Conservation (phyloP, 2,329 filamentous ascomycete species). For the Ophiostoma himal-ulmi region DNA sequence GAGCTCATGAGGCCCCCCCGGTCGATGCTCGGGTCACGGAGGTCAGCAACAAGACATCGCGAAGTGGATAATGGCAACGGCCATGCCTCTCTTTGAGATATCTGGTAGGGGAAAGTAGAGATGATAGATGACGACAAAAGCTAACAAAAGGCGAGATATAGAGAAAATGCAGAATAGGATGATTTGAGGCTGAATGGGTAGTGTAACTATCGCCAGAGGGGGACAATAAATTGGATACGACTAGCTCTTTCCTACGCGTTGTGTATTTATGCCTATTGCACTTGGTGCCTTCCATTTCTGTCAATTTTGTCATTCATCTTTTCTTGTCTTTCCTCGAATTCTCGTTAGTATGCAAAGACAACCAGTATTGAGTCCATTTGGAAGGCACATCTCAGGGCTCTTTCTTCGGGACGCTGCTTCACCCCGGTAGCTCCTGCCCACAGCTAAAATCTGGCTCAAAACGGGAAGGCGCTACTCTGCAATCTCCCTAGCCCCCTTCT, state of each 20-base stretch:
- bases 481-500: neutral
- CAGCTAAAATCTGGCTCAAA: neutral
- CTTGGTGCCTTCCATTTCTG: neutral
- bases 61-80: neutral
- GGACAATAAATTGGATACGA: too few relatives aligned
- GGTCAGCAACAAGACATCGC: neutral
- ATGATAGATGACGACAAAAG: too few relatives aligned
- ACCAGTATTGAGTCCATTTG: neutral
- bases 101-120: too few relatives aligned
- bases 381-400: neutral
- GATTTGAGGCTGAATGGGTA: neutral
- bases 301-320: neutral
- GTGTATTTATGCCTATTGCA: neutral
- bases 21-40: neutral
- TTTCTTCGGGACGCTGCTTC: neutral
- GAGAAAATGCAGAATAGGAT: too few relatives aligned
- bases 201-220: too few relatives aligned
- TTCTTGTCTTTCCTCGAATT: neutral
- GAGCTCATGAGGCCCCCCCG: neutral
- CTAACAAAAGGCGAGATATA: too few relatives aligned
- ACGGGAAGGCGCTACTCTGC: neutral
- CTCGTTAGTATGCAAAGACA: neutral
- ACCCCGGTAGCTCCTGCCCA: neutral
- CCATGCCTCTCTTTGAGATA: too few relatives aligned
- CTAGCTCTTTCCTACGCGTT: too few relatives aligned